These are phyloP conservation scores for Talaromyces sp. DNA, from an alignment of 2,329 filamentous ascomycete genomes.

Conservation along the genomic window DNA sequence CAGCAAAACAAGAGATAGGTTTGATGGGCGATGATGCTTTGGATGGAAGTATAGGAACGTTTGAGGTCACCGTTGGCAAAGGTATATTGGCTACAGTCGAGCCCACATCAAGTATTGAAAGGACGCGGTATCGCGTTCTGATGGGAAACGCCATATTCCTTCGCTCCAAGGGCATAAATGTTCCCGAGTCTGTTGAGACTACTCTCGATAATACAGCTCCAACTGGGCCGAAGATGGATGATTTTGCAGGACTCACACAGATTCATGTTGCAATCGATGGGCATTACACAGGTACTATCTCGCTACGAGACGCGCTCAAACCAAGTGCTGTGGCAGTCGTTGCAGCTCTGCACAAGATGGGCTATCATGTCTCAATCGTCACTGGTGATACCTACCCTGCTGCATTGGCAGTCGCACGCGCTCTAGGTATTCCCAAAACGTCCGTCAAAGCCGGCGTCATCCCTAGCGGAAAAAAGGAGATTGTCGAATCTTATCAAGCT, in stretches of 20 bases:
- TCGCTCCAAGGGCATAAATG: slow-evolving; percentile 60
- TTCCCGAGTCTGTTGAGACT: slow-evolving; percentile 40
- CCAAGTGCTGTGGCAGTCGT: slow-evolving; percentile 77
- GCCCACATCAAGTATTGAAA: slow-evolving; percentile 64
- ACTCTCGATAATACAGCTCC: slow-evolving; percentile 26
- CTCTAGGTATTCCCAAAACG: slow-evolving; percentile 72
- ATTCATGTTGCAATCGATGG: slow-evolving; percentile 89
- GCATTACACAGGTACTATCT: slow-evolving; percentile 74
- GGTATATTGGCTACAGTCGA: slow-evolving; percentile 81
- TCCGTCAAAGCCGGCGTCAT: slow-evolving; percentile 84
- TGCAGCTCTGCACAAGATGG: slow-evolving; percentile 75
- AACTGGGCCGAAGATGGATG: slow-evolving; percentile 34
- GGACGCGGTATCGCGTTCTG: slow-evolving; percentile 70
- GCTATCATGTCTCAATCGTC: slow-evolving; percentile 83
- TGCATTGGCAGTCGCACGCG: slow-evolving; percentile 74
- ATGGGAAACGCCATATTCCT: slow-evolving; percentile 81
- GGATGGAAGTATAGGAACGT: slow-evolving; percentile 80
- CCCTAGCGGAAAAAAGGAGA: slow-evolving; percentile 84
- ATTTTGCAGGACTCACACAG: slow-evolving; percentile 69
- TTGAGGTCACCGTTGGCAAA: slow-evolving; percentile 75
- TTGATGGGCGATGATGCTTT: slow-evolving; percentile 68
- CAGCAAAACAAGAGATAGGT: slow-evolving; percentile 71
- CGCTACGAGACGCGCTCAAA: slow-evolving; percentile 87
- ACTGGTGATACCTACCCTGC: slow-evolving; percentile 88
- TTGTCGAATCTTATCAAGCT: slow-evolving; percentile 72